Percentiles rank a stretch among this genome's conserved stretches.
These are phyloP conservation scores for Lachnellula occidentalis DNA, from an alignment of 2,329 filamentous ascomycete genomes.

Conservation along the genomic window DNA sequence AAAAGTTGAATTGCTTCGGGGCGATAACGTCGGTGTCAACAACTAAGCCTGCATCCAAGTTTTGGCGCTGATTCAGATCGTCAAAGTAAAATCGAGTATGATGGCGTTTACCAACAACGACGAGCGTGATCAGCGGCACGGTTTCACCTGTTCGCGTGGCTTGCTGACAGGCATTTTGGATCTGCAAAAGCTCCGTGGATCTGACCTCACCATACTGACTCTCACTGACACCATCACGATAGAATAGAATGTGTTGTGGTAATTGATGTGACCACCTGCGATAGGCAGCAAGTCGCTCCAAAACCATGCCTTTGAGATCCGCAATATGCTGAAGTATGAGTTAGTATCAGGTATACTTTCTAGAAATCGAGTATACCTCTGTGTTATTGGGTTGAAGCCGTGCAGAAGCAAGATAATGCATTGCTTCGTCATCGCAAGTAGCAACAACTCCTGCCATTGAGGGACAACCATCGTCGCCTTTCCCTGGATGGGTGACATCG, in stretches of 20 bases:
- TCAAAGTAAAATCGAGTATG: conserved; percentile 75
- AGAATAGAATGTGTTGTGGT: conserved; percentile 72
- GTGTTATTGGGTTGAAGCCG: conserved; percentile 72
- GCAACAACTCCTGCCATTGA: conserved; percentile 76
- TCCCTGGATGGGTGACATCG: conserved; percentile 80
- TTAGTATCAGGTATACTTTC: conserved; percentile 51
- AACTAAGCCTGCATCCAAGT: conserved; percentile 55
- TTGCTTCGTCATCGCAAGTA: conserved; percentile 59
- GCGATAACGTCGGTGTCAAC: conserved; percentile 76
- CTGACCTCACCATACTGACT: conserved; percentile 69
- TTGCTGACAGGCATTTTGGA: conserved; percentile 26
- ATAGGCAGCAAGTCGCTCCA: conserved; percentile 36
- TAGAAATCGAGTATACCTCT: conserved; percentile 51
- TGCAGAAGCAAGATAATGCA: conserved; percentile 68
- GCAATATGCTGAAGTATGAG: conserved; percentile 60
- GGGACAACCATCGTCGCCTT: conserved; percentile 50
- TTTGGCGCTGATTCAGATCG: conserved; percentile 36
- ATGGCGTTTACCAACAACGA: conserved; percentile 80
- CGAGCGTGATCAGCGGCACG: conserved; percentile 47
- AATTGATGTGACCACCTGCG: conserved; percentile 33
- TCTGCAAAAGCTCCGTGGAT: conserved; percentile 59
- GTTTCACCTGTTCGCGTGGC: conserved; percentile 39
- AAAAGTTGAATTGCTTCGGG: conserved; percentile 73
- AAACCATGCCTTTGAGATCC: conserved; percentile 50
- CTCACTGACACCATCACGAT: conserved; percentile 82